Evolutionary conservation across 352 stramenopile species (phyloP).

Genomic region (Peronospora belbahrii): DNA sequence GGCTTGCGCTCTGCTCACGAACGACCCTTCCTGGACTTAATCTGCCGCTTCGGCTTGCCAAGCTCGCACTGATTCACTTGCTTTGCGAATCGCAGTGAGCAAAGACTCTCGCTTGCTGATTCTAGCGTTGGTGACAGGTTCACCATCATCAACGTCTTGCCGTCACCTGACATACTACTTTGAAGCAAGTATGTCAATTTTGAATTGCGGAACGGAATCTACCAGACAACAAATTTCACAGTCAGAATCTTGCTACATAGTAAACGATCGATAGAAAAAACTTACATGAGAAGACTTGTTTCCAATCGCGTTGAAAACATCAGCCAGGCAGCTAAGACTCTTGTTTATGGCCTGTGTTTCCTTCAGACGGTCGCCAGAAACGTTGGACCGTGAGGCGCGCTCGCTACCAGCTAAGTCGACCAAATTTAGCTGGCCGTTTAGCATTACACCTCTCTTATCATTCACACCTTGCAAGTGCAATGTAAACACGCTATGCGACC

Average conservation of each 20-base stretch:
- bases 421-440: slow-evolving; percentile 69
- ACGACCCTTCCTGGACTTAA: slow-evolving; percentile 66
- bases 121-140: slow-evolving; percentile 94
- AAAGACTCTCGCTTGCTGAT: slow-evolving; percentile 94
- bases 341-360: slow-evolving; percentile 99
- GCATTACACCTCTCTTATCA: slow-evolving; percentile 51
- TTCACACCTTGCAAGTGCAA: slow-evolving; percentile 79
- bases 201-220: slow-evolving; percentile 96
- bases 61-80: slow-evolving; percentile 96
- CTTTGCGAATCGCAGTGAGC: slow-evolving; percentile 95
- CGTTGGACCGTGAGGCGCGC: slow-evolving; percentile 75
- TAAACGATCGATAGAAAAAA: slow-evolving; percentile 3
- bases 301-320: slow-evolving; percentile 96
- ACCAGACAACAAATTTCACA: neutral
- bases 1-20: slow-evolving; percentile 9
- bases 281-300: slow-evolving; percentile 92
- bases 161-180: slow-evolving; percentile 94
- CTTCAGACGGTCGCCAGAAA: slow-evolving; percentile 89
- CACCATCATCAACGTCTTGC: slow-evolving; percentile 99
- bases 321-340: slow-evolving; percentile 95
- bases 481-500: slow-evolving; percentile 78
- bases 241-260: neutral
- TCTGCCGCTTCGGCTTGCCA: slow-evolving; percentile 90
- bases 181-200: slow-evolving; percentile 99
- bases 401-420: slow-evolving; percentile 79